Conservation (phyloP, 768 basidiomycete species). For the Podaxis sp. region DNA sequence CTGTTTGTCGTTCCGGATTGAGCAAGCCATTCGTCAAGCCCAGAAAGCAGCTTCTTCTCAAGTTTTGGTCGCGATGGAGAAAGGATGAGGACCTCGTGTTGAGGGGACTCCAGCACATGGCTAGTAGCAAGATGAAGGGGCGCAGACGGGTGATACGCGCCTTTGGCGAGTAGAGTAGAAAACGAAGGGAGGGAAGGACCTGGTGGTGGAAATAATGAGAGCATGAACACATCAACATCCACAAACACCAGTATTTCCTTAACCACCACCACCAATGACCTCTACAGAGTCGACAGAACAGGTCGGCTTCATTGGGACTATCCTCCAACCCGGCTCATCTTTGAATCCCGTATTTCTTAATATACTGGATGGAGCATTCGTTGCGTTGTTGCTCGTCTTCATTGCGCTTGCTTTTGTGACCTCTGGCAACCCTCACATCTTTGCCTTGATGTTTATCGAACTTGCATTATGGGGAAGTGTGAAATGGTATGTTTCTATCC, state of each 20-base stretch:
- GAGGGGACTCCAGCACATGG: slow-evolving; percentile 32
- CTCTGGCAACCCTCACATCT: slow-evolving; percentile 63
- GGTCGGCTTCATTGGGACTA: slow-evolving; percentile 47
- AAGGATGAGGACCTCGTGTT: slow-evolving; percentile 45
- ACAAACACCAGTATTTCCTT: slow-evolving; percentile 7
- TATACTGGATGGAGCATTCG: slow-evolving; percentile 62
- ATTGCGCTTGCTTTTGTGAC: slow-evolving; percentile 59
- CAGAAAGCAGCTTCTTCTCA: slow-evolving; percentile 34
- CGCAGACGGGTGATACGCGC: slow-evolving; percentile 64
- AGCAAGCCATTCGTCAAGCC: slow-evolving; percentile 59
- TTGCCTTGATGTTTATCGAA: slow-evolving; percentile 65
- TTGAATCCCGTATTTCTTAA: slow-evolving; percentile 69
- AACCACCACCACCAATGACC: slow-evolving; percentile 8
- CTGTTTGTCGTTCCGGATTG: slow-evolving; percentile 37
- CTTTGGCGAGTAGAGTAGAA: slow-evolving; percentile 59
- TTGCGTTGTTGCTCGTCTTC: slow-evolving; percentile 57
- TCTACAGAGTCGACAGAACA: slow-evolving; percentile 5
- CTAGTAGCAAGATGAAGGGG: slow-evolving; percentile 70
- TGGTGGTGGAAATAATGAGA: slow-evolving; percentile 32
- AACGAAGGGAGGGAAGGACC: slow-evolving; percentile 54
- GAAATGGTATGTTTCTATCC: slow-evolving; percentile 60
- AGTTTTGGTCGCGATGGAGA: slow-evolving; percentile 52
- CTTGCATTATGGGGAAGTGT: slow-evolving; percentile 74
- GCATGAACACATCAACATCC: slow-evolving; percentile 22
- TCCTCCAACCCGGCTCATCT: slow-evolving; percentile 76